Base-by-base conservation (phyloP, 2,329 filamentous ascomycete genomes). In the Fusarium globosum region DNA sequence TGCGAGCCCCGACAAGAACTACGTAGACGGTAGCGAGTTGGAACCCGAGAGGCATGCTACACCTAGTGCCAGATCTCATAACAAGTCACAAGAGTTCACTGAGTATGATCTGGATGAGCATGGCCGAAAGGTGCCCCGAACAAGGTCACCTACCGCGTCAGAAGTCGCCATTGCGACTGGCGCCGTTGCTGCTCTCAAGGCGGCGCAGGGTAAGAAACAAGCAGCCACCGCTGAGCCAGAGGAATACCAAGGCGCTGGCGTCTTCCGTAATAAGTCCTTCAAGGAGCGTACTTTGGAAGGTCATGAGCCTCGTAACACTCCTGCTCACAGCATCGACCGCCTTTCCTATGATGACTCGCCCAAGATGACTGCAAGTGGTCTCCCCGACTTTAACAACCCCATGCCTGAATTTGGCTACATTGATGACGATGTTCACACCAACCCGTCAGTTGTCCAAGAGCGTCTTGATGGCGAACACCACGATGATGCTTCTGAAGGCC, bases 381-480 rank as follows among this genome's bases (percentile, higher is more conserved):
- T 95, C 68, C 94, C 94, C 7, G 88, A 92, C 72, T 83, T 89
- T 41, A 83, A 91, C 64, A 87, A 95, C 75, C 92, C 93, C 10
- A 89, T 95, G 85, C 94, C 93, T 1, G 94, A 95, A 78, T 91
- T 93, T 77, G 94, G 92, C 8, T 92, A 94, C 73, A 76, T 83
- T 4, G 85, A 88, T 16, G 88, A 90, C 42, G 94, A 97, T 69
- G 88, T 94, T 21, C 92, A 90, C 51, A 97, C 95, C 23, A 97
- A 97, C 79, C 94, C 94, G 6, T 97, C 95, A 0, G 87, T 95
- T 56, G 90, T 97, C 45, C 89, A 95, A 73, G 94, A 93, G 23
- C 92, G 91, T 2, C 88, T 93, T 56, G 91, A 90, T 57, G 90
- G 88, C 4, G 78, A 82, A 35, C 62, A 72, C 23, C 72, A 68